Base-by-base conservation (phyloP, 495 filamentous ascomycete species). In the Penicillium verhagenii region DNA sequence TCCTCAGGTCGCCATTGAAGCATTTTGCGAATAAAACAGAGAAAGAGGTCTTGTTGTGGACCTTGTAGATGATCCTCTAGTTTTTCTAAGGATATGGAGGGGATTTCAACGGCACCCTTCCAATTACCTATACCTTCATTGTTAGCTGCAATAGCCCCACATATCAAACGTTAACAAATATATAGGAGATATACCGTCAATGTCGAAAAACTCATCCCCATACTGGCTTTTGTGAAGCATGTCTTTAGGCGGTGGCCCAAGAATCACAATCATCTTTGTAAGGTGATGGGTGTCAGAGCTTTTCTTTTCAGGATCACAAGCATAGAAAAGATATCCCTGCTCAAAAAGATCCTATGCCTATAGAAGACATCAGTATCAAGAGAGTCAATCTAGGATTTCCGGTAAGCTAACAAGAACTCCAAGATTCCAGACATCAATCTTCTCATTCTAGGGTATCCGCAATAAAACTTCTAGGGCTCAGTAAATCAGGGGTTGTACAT, bases 371-470 rank as follows among this genome's bases (percentile, higher is more conserved):
- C n/a, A n/a, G n/a, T n/a, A n/a, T n/a, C n/a, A n/a, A n/a, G n/a
- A n/a, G n/a, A n/a, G n/a, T n/a, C n/a, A n/a, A 51, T 13, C 46
- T 19, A 54, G 47, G 45, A 6, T 46, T 28, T n/a, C 20, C 28
- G 38, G n/a, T 20, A 9, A n/a, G n/a, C 65, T 37, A 66, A 82
- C 76, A 56, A 80, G 56, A 25, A 71, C 67, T 2, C 66, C 78
- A 1, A 72, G 14, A 45, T 65, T 68, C 74, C 72, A 78, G 28
- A 76, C 73, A 58, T 78, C 73, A 29, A 78, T 54, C 31, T 65
- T 69, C 21, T 56, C 53, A 60, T 64, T 51, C 75, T 71, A 79
- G 28, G 56, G 52, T 43, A 70, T 70, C 2, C 59, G 56, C n/a
- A 78, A 50, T 29, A 77, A 39, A 1, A 74, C 58, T 56, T 79